Evolutionary conservation across 1,139 yeast species (phyloP).

Genomic region (Nakaseomyces uthaithaninus): DNA sequence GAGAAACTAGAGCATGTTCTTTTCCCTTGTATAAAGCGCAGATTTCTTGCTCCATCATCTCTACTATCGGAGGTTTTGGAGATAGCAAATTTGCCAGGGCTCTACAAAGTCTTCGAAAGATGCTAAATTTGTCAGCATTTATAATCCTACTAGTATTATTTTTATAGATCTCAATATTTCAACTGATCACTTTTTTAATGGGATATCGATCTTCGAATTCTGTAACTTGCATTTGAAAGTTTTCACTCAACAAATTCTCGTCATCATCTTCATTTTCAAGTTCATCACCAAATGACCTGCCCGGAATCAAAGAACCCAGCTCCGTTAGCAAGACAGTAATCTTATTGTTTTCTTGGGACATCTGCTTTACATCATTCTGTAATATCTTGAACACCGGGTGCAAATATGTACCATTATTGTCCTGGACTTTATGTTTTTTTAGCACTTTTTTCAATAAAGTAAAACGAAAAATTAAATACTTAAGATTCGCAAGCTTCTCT

Average conservation of each 20-base stretch:
- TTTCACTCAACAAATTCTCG: conserved; percentile 14
- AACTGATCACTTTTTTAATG: conserved; percentile 10
- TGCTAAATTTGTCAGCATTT: conserved; percentile 39
- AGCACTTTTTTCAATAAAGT: conserved; percentile 6
- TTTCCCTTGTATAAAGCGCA: conserved; percentile 58
- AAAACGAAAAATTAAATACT: conserved; percentile 24
- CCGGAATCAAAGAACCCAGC: conserved; percentile 11
- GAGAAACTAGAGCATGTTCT: conserved; percentile 45
- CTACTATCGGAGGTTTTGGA: conserved; percentile 57
- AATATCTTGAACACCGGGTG: conserved; percentile 29
- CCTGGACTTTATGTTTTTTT: background rate
- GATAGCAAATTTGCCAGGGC: conserved; percentile 84
- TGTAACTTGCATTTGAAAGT: conserved; percentile 17
- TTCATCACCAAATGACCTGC: conserved; percentile 9
- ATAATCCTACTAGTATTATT: conserved; percentile 8
- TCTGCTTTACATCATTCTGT: conserved; percentile 23
- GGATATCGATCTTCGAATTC: conserved; percentile 21
- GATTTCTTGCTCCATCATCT: conserved; percentile 56
- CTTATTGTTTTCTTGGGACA: conserved; percentile 15
- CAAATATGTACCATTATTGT: background rate
- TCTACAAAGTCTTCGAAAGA: conserved; percentile 86
- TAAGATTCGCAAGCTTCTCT: conserved; percentile 38
- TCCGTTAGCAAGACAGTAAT: conserved; percentile 19
- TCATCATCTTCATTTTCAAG: conserved; percentile 10
- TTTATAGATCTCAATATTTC: too few relatives aligned